phyloP scores from a whole-genome alignment of 768 basidiomycete species.

The Floccularia luteovirens region DNA sequence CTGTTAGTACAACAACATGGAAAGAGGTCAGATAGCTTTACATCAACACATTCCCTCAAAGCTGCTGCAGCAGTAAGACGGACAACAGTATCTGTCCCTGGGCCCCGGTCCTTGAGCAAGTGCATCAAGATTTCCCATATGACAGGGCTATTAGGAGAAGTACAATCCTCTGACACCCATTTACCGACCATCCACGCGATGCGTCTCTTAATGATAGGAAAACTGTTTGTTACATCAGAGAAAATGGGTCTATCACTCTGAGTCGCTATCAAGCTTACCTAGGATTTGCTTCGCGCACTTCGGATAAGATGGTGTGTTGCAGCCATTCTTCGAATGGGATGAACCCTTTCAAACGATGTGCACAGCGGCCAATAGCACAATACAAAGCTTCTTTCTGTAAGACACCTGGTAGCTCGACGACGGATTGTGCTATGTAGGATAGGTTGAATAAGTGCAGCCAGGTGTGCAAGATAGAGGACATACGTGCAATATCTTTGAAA shows the following conservation, averaged over 20 bases:
- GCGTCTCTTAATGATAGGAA: slow-evolving; percentile 88
- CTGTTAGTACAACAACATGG: slow-evolving; percentile 5
- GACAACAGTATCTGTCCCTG: slow-evolving; percentile 77
- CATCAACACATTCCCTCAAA: slow-evolving; percentile 78
- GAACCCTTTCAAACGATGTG: slow-evolving; percentile 46
- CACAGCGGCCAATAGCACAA: slow-evolving; percentile 83
- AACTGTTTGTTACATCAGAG: slow-evolving; percentile 35
- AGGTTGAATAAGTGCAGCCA: background rate
- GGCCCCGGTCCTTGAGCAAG: slow-evolving; percentile 60
- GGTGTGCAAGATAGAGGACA: slow-evolving; percentile 10
- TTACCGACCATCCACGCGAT: slow-evolving; percentile 93
- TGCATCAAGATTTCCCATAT: slow-evolving; percentile 81
- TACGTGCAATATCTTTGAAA: slow-evolving; percentile 59
- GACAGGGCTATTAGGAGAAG: slow-evolving; percentile 47
- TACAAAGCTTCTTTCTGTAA: slow-evolving; percentile 84
- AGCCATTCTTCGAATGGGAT: slow-evolving; percentile 74
- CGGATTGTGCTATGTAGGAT: slow-evolving; percentile 28
- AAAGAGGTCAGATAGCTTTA: slow-evolving; percentile 28
- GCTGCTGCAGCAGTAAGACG: slow-evolving; percentile 79
- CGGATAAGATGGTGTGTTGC: slow-evolving; percentile 44
- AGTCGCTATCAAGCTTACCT: slow-evolving; percentile 32
- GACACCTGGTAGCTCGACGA: slow-evolving; percentile 47
- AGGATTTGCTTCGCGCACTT: slow-evolving; percentile 52
- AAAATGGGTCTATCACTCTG: background rate
- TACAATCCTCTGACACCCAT: slow-evolving; percentile 71